Evolutionary conservation across 176 grass and related monocot species (phyloP).

Genomic region (Bonia amplexicaulis): DNA sequence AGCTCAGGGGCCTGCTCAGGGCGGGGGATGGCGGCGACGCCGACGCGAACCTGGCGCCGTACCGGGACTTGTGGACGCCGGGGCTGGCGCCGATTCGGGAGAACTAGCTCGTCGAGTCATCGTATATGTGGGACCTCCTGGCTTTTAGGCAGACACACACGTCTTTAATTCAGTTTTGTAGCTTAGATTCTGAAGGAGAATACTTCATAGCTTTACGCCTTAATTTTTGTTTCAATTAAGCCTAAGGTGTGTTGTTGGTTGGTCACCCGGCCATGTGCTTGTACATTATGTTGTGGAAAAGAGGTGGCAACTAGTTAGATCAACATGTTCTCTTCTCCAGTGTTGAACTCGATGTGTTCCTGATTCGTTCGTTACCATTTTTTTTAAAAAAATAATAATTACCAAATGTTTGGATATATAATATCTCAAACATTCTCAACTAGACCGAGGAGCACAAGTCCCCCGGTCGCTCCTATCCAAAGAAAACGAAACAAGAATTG

Average conservation of each 20-base stretch:
- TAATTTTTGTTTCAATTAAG: neutral
- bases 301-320: constrained; percentile 15
- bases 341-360: neutral
- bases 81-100: constrained; percentile 30
- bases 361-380: neutral
- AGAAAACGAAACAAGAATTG: neutral
- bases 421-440: neutral
- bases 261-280: constrained; percentile 12
- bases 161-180: neutral
- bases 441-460: neutral
- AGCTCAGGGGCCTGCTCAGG: neutral
- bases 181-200: neutral
- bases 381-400: neutral
- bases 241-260: neutral
- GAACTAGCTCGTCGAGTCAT: constrained; percentile 7
- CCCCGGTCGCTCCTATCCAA: neutral
- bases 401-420: neutral
- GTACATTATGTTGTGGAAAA: neutral
- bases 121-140: neutral
- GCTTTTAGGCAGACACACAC: neutral
- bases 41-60: neutral
- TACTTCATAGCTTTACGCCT: neutral
- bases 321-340: neutral
- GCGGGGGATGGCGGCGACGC: neutral
- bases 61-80: constrained; percentile 18